A percentile compares a stretch with the other conserved stretches of the same genome.
Conservation (phyloP, 805 yeast genomes). For the Kodamaea nitidulidarum region DNA sequence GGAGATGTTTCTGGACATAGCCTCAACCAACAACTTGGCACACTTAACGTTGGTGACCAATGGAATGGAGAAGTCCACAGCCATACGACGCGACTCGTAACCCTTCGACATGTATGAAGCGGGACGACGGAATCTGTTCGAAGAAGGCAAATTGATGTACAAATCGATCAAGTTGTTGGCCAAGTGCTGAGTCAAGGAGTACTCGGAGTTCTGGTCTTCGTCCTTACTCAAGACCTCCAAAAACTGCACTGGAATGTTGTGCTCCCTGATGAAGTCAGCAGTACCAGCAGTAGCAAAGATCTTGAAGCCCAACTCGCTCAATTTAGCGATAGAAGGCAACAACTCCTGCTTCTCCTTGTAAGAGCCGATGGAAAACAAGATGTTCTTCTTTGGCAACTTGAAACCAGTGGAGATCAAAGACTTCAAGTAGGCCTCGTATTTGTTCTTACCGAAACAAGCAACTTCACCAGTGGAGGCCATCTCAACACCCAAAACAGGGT, state of each 20-base stretch:
- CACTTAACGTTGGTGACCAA: conserved; percentile 95
- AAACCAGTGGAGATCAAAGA: conserved; percentile 93
- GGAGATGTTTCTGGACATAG: conserved; percentile 68
- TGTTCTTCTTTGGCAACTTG: conserved; percentile 91
- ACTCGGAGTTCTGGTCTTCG: conserved; percentile 83
- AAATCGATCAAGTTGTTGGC: conserved; percentile 95
- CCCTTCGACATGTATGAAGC: conserved; percentile 97
- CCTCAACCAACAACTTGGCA: conserved; percentile 94
- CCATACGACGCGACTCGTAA: conserved; percentile 98
- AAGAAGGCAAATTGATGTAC: conserved; percentile 93
- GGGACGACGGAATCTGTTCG: conserved; percentile 97
- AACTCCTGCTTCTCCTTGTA: conserved; percentile 93
- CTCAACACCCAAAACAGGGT: conserved; percentile 96
- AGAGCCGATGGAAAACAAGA: conserved; percentile 91
- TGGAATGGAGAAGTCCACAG: conserved; percentile 97
- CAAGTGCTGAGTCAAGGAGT: conserved; percentile 91
- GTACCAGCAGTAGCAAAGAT: conserved; percentile 98
- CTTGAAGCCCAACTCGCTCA: conserved; percentile 80
- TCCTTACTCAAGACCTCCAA: conserved; percentile 78
- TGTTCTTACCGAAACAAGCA: conserved; percentile 93
- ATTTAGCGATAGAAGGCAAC: conserved; percentile 77
- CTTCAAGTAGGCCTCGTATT: conserved; percentile 95
- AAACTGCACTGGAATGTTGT: conserved; percentile 89
- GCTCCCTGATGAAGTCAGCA: conserved; percentile 95
- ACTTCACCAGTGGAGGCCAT: conserved; percentile 99